These are phyloP conservation scores for Cylindrotheca closterium DNA, from an alignment of 108 stramenopile species.

Conservation along the genomic window DNA sequence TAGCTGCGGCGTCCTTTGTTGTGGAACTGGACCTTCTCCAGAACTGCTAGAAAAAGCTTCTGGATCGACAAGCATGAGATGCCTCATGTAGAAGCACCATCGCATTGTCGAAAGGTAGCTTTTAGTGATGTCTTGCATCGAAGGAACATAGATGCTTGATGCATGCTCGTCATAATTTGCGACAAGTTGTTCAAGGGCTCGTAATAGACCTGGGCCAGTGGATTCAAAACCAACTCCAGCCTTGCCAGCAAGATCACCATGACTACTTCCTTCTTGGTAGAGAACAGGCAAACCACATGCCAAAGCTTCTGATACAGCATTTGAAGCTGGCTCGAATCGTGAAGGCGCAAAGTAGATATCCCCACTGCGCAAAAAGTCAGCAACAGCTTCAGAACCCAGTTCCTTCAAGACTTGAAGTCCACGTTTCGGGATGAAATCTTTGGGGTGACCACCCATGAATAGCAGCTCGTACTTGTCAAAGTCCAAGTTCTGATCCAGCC, in stretches of 20 bases:
- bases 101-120: slow-evolving; percentile 13
- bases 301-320: slow-evolving; percentile 23
- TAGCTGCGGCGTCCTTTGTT: no score
- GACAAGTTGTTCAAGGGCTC: slow-evolving; percentile 5
- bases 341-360: slow-evolving; percentile 22
- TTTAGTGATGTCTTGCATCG: slow-evolving; percentile 4
- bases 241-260: slow-evolving; percentile 17
- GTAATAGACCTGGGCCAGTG: background rate
- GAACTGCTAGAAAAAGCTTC: no score
- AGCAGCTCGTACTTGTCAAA: slow-evolving; percentile 6
- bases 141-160: slow-evolving; percentile 5
- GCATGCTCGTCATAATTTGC: background rate
- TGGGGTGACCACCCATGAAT: slow-evolving; percentile 17
- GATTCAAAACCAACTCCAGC: slow-evolving; percentile 6
- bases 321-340: slow-evolving; percentile 19
- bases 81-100: slow-evolving; percentile 30
- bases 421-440: background rate
- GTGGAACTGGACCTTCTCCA: no score
- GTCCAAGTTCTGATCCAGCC: slow-evolving; percentile 13
- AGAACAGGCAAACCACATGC: slow-evolving; percentile 23
- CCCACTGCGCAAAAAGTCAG: slow-evolving; percentile 15
- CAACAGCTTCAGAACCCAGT: slow-evolving; percentile 5
- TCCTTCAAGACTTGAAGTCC: background rate
- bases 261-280: slow-evolving; percentile 24
- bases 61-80: no score